A percentile compares a stretch with the other conserved stretches of the same genome.
Conservation (phyloP, 768 basidiomycete species). For the Pleurotus cornucopiae region DNA sequence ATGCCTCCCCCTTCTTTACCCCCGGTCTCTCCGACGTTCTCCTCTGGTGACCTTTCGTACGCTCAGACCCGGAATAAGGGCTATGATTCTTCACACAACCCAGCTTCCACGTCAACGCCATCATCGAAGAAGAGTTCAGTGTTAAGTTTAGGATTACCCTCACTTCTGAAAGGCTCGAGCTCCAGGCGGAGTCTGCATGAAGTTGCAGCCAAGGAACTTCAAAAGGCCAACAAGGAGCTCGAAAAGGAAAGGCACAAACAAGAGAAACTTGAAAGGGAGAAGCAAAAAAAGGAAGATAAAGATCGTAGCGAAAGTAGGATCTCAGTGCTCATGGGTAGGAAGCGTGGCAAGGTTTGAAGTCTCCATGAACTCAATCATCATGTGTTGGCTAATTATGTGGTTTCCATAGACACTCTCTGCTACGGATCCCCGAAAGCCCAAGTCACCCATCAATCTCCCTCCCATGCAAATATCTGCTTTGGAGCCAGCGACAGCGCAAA, state of each 20-base stretch:
- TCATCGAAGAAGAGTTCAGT: conserved; percentile 80
- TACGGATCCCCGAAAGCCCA: conserved; percentile 71
- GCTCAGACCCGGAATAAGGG: conserved; percentile 38
- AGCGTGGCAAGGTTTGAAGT: conserved; percentile 76
- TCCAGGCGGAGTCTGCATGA: conserved; percentile 78
- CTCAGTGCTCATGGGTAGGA: conserved; percentile 82
- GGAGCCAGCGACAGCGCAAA: conserved; percentile 75
- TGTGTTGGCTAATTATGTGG: conserved; percentile 8
- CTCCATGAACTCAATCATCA: neutral
- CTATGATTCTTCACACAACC: conserved; percentile 44
- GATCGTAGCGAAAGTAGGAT: conserved; percentile 89
- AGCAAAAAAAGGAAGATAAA: conserved; percentile 74
- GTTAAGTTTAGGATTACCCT: conserved; percentile 74
- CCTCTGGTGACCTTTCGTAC: conserved; percentile 32
- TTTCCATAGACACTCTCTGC: conserved; percentile 73
- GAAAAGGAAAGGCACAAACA: conserved; percentile 48
- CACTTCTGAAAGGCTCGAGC: conserved; percentile 78
- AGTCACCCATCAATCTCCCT: conserved; percentile 69
- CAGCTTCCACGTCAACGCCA: conserved; percentile 50
- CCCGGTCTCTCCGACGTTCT: conserved; percentile 41
- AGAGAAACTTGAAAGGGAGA: conserved; percentile 48
- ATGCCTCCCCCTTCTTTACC: conserved; percentile 51
- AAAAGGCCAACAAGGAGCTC: conserved; percentile 34
- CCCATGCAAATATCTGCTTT: conserved; percentile 90
- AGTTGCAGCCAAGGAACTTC: conserved; percentile 50